phyloP scores from a whole-genome alignment of 2,329 filamentous ascomycete genomes.

The Colletotrichum theobromicola region DNA sequence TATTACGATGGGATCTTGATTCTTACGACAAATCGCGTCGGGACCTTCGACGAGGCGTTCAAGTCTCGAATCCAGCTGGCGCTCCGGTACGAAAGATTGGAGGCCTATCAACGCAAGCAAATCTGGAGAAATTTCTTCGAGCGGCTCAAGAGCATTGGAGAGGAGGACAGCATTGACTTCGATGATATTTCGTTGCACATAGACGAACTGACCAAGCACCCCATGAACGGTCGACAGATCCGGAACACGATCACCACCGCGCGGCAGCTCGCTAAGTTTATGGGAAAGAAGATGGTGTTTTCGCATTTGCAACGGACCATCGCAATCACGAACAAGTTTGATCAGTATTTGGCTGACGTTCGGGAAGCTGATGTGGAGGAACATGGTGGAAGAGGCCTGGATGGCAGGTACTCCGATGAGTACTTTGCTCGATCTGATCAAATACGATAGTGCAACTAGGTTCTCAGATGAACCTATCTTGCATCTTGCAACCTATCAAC shows the following conservation, averaged over 20 bases:
- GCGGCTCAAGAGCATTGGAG: not conserved
- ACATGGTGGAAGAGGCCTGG: not conserved
- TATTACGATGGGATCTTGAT: constrained; percentile 29
- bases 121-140: not conserved
- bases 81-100: not conserved
- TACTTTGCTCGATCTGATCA: not conserved
- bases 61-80: constrained; percentile 37
- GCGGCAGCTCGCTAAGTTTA: not conserved
- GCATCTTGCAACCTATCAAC: not conserved
- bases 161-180: not conserved
- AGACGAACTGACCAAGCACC: not conserved
- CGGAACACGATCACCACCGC: not conserved
- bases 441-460: not conserved
- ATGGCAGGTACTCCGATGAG: not conserved
- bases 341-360: not conserved
- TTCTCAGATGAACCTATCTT: not conserved
- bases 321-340: not conserved
- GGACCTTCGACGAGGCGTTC: constrained; percentile 44
- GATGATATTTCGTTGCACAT: not conserved
- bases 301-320: not conserved
- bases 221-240: not conserved
- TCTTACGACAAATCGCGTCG: constrained; percentile 50
- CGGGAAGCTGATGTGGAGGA: not conserved
- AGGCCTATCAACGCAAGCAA: not conserved
- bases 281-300: not conserved